Evolutionary conservation across 805 yeast genomes (phyloP).

Genomic region (Saccharomycopsis sp.): DNA sequence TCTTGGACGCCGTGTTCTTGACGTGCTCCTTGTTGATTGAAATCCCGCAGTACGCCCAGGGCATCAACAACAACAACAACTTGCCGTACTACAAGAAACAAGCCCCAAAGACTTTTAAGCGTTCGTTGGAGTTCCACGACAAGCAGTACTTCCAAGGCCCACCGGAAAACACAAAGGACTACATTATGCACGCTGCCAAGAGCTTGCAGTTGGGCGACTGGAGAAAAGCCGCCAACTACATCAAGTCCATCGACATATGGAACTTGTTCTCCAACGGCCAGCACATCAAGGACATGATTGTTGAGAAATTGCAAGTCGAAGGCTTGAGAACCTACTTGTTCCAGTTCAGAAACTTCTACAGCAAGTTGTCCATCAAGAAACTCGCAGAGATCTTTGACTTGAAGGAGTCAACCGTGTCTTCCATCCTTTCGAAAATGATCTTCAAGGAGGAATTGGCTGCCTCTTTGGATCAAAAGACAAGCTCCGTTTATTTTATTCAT

Average conservation of each 20-base stretch:
- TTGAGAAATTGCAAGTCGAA: constrained; percentile 73
- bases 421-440: constrained; percentile 67
- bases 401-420: constrained; percentile 43
- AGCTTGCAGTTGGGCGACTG: constrained; percentile 86
- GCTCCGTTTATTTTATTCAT: constrained; percentile 56
- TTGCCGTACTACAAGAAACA: no score
- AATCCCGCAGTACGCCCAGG: constrained; percentile 80
- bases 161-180: constrained; percentile 92
- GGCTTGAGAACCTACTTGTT: constrained; percentile 90
- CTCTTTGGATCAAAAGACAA: constrained; percentile 55
- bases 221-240: constrained; percentile 63
- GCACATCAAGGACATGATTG: constrained; percentile 59
- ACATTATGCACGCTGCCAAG: constrained; percentile 85
- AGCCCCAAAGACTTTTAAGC: constrained; percentile 76
- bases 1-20: constrained; percentile 87
- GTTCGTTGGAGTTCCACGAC: constrained; percentile 85
- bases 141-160: constrained; percentile 96
- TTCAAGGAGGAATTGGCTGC: constrained; percentile 72
- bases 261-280: constrained; percentile 63
- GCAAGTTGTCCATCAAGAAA: constrained; percentile 60
- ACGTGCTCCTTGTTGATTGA: constrained; percentile 85
- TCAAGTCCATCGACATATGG: constrained; percentile 80
- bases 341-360: constrained; percentile 68
- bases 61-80: constrained; percentile 42
- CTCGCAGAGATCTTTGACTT: constrained; percentile 63